phyloP scores from a whole-genome alignment of 176 grass and related monocot genomes.

The Zoysia pacifica region DNA sequence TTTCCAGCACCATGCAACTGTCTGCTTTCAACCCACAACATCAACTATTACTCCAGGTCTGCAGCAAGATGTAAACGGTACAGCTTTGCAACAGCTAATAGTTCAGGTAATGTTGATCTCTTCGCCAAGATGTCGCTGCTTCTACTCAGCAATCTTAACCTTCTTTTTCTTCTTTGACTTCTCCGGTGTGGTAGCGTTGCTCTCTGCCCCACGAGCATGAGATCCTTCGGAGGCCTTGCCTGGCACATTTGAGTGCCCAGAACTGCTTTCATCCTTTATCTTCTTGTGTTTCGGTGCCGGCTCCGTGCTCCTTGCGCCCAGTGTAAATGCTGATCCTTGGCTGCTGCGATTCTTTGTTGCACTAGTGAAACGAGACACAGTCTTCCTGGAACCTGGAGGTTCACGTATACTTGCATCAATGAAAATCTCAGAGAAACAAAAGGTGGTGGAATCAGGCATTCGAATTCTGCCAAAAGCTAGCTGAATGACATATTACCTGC shows the following conservation, averaged over 20 bases:
- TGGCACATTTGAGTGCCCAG: slow-evolving; percentile 27
- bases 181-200: slow-evolving; percentile 4
- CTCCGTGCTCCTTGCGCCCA: slow-evolving; percentile 26
- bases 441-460: neutral
- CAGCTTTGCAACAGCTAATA: neutral
- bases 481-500: slow-evolving; percentile 44
- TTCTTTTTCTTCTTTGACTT: slow-evolving; percentile 62
- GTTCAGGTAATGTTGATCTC: neutral
- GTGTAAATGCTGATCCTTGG: slow-evolving; percentile 45
- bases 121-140: neutral
- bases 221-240: slow-evolving; percentile 33
- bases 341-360: slow-evolving; percentile 46
- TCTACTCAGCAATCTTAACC: slow-evolving; percentile 33
- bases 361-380: slow-evolving; percentile 40
- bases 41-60: neutral
- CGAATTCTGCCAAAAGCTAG: neutral
- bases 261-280: slow-evolving; percentile 30
- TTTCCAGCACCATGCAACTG: neutral
- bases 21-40: slow-evolving; percentile 4
- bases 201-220: slow-evolving; percentile 28
- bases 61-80: neutral
- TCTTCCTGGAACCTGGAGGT: slow-evolving; percentile 47
- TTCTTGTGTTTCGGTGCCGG: slow-evolving; percentile 39
- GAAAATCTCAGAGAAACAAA: neutral
- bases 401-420: neutral